Conservation (phyloP, 2,329 filamentous ascomycete species). For the Xylariaceae sp. region DNA sequence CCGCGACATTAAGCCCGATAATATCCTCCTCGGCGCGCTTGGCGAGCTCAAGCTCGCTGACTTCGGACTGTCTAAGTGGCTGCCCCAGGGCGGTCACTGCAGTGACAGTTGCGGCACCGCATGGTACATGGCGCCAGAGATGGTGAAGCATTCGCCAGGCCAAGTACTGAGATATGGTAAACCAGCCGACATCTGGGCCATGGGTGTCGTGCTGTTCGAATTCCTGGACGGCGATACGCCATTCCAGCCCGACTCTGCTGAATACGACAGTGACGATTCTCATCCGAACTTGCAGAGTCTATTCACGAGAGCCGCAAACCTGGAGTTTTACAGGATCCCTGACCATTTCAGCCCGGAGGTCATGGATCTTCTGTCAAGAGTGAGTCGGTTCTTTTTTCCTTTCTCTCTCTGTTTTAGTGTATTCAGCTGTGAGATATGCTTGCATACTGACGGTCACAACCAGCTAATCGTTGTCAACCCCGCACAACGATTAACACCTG, state of each 20-base stretch:
- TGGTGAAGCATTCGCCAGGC: slow-evolving; percentile 49
- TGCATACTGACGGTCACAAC: background rate
- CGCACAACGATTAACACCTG: slow-evolving; percentile 82
- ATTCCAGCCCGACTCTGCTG: slow-evolving; percentile 83
- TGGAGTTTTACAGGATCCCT: slow-evolving; percentile 82
- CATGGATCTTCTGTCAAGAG: slow-evolving; percentile 83
- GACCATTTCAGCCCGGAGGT: slow-evolving; percentile 85
- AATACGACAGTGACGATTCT: too few relatives aligned
- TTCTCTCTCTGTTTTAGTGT: background rate
- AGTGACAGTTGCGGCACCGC: slow-evolving; percentile 97
- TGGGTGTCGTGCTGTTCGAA: slow-evolving; percentile 92
- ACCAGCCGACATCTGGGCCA: slow-evolving; percentile 91
- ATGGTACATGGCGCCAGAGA: slow-evolving; percentile 95
- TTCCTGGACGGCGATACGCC: slow-evolving; percentile 94
- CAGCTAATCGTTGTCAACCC: slow-evolving; percentile 86
- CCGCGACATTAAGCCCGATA: slow-evolving; percentile 94
- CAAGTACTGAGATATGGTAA: slow-evolving; percentile 58
- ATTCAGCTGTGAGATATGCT: slow-evolving; percentile 8
- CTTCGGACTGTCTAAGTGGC: slow-evolving; percentile 93
- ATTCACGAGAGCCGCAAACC: slow-evolving; percentile 60
- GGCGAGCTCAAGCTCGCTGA: slow-evolving; percentile 98
- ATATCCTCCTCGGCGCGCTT: slow-evolving; percentile 89
- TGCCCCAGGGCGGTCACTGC: slow-evolving; percentile 80
- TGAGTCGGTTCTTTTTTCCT: slow-evolving; percentile 38
- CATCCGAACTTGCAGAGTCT: too few relatives aligned